Percentiles rank a stretch among this genome's conserved stretches.
Evolutionary conservation across 495 filamentous ascomycete genomes (phyloP).

Genomic region (Aspergillus mulundensis): DNA sequence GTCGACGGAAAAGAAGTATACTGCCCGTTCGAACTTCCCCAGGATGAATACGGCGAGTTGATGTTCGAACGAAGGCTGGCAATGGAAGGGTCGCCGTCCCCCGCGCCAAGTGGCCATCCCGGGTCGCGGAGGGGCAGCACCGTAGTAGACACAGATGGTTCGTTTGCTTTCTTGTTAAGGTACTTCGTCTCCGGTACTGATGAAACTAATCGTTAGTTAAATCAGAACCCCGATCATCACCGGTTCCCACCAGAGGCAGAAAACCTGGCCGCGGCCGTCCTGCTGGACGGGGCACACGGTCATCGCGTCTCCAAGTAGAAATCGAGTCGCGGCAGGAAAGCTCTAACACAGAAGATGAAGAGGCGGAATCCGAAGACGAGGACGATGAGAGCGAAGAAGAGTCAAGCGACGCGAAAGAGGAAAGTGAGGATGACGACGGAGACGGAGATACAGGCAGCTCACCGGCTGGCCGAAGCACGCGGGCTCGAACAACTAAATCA

Average conservation of each 20-base stretch:
- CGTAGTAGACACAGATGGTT: slow-evolving; percentile 53
- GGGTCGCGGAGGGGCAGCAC: slow-evolving; percentile 43
- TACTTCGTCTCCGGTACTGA: slow-evolving; percentile 6
- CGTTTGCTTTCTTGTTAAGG: not conserved
- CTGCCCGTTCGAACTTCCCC: slow-evolving; percentile 71
- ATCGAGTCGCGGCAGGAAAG: slow-evolving; percentile 29
- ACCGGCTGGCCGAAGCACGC: slow-evolving; percentile 33
- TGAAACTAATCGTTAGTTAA: slow-evolving; percentile 10
- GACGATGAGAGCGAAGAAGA: slow-evolving; percentile 40
- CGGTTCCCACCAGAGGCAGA: slow-evolving; percentile 43
- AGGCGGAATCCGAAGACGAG: slow-evolving; percentile 43
- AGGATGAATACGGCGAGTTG: slow-evolving; percentile 69
- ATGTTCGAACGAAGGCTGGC: slow-evolving; percentile 67
- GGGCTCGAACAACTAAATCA: slow-evolving; percentile 35
- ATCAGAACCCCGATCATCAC: slow-evolving; percentile 48
- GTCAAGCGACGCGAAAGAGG: slow-evolving; percentile 24
- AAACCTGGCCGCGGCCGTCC: slow-evolving; percentile 38
- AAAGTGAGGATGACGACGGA: slow-evolving; percentile 34
- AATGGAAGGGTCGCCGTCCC: slow-evolving; percentile 54
- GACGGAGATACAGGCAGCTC: slow-evolving; percentile 38
- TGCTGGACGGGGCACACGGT: slow-evolving; percentile 38
- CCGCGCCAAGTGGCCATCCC: slow-evolving; percentile 46
- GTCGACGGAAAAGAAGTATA: slow-evolving; percentile 55
- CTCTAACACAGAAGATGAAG: slow-evolving; percentile 32
- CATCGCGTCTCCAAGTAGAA: slow-evolving; percentile 40